Base-by-base conservation (phyloP, 78 protist species). In the Polysphondylium violaceum region DNA sequence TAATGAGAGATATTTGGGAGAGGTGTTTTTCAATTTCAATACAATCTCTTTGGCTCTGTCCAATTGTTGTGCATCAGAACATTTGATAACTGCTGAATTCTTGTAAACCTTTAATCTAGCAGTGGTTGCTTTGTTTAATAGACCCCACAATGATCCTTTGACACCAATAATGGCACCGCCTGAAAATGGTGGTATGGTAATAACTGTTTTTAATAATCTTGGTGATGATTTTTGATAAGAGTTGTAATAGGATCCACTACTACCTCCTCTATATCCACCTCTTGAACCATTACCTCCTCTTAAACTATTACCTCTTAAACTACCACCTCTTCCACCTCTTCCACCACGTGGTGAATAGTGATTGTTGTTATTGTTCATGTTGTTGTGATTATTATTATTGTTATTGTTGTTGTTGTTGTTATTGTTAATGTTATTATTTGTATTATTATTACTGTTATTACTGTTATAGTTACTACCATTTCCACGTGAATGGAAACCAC, bases 151-250 rank as follows among this genome's bases (percentile, higher is more conserved):
- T 58, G 91, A 83, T 6, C 91, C 91, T 31, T 83, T 83, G 23
- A 83, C 91, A 31, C 91, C 91, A 83, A 83, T 83, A 44, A 83
- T 59, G 9, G 79, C 91, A 58, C 91, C 91, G 19, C 91, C 91
- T 58, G 64, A 41, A 41, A 83, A 83, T 59, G 74, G 71, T 29
- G 91, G 91, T 12, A 83, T 40, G 53, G 41, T 35, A 14, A 83
- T 72, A 43, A 36, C 29, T 25, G 78, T 65, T 6, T 38, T 83
- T 7, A 83, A 43, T 63, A 58, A 40, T 40, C 68, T 83, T 40
- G 67, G 58, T 0, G 67, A 65, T 25, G 87, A 41, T 23, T 78
- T 50, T 31, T 65, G 76, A 36, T 65, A 61, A 23, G 71, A 69
- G 29, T 33, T 61, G 14, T 56, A 83, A 43, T 68, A 83, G 9